Evolutionary conservation across 192 early-diverging fungal genomes (phyloP).

Genomic region (Coemansia aciculifera): DNA sequence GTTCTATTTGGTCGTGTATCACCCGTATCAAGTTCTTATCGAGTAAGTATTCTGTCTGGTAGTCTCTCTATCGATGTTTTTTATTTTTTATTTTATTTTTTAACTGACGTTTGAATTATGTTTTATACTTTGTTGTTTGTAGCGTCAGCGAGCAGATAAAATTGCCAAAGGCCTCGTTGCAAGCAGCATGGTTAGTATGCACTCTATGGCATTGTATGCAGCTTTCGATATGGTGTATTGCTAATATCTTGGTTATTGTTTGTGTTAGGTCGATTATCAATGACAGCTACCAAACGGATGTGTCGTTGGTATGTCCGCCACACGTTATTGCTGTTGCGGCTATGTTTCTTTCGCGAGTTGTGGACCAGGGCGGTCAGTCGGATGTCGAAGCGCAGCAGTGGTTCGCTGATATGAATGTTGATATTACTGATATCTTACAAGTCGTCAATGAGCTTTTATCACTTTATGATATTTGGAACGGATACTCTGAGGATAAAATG

Average conservation of each 20-base stretch:
- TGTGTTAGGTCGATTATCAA: slow-evolving; percentile 69
- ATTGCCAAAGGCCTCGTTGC: slow-evolving; percentile 41
- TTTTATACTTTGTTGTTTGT: not conserved
- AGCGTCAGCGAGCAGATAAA: slow-evolving; percentile 39
- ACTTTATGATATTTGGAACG: slow-evolving; percentile 69
- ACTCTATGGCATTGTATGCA: not conserved
- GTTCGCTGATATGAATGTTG: slow-evolving; percentile 82
- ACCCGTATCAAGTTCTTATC: slow-evolving; percentile 81
- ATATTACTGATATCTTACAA: slow-evolving; percentile 71
- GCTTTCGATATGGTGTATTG: not conserved
- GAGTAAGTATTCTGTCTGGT: slow-evolving; percentile 51
- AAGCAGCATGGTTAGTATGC: slow-evolving; percentile 55
- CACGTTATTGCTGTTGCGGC: slow-evolving; percentile 84
- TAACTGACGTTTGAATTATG: not conserved
- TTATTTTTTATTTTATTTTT: not conserved
- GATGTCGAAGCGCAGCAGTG: slow-evolving; percentile 68
- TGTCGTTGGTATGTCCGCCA: slow-evolving; percentile 83
- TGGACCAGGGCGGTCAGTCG: slow-evolving; percentile 44
- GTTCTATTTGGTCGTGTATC: slow-evolving; percentile 85
- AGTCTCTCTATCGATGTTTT: not conserved
- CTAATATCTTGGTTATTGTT: not conserved
- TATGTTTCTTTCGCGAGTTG: slow-evolving; percentile 62
- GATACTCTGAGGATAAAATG: slow-evolving; percentile 62
- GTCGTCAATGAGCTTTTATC: slow-evolving; percentile 76
- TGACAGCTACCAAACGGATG: slow-evolving; percentile 79